Base-by-base conservation (phyloP, 345 rosid species). In the Gossypium mustelinum region DNA sequence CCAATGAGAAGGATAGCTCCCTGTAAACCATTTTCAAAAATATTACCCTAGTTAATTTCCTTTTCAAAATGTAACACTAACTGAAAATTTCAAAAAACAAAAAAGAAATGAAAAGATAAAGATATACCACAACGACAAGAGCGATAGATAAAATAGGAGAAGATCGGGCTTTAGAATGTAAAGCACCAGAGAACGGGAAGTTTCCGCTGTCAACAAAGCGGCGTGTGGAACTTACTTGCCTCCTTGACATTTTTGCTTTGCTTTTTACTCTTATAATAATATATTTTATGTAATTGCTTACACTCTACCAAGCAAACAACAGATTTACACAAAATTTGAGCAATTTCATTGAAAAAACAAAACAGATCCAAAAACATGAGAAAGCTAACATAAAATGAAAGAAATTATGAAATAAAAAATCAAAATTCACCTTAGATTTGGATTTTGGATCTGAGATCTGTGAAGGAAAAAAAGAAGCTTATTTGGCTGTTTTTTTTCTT, bases 1-100 rank as follows among this genome's bases (percentile, higher is more conserved):
- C 86, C 91, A 64, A 94, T 82, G 55, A 94, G 92, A 61, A 94
- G 87, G 65, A 89, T 81, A 13, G 94, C 92, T 71, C 98, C 99
- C 97, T 94, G 88, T 1, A 74, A 80, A 39, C 54, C 34, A 17
- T 47, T 78, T 41, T 18, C 4, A 55, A 20, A 56, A 56, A 18
- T 17, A 25, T 7, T 25, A 68, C 22, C 43, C 17, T 27, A 29
- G 16, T n/a, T 68, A 52, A 68, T 68, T 12, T 67, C 47, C 22
- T 0, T 11, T 34, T 34, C 41, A 34, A 34, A 34, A 34, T 34
- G 41, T 34, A 34, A 34, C 41, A 34, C 6, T 34, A 34, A 34
- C 6, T 34, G 41, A 44, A 0, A 11, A 67, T 25, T 50, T 24
- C 47, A 27, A 52, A 41, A 58, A 18, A 11, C 41, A 11, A 34